phyloP scores from a whole-genome alignment of 208 protist genomes.

The Trypanosoma melophagium region DNA sequence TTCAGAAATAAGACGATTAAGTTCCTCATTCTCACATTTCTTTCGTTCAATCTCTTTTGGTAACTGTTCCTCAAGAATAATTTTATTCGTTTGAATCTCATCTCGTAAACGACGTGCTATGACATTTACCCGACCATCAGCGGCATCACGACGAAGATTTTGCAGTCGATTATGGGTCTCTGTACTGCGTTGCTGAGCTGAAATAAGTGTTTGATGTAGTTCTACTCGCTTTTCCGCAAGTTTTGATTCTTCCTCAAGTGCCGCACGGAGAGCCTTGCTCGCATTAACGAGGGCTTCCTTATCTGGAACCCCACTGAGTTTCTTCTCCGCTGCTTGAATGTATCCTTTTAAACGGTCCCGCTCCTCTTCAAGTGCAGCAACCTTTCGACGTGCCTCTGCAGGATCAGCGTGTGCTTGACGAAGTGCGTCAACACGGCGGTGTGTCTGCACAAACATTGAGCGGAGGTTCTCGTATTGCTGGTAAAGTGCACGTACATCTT shows the following conservation, averaged over 20 bases:
- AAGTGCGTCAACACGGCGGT: slow-evolving; percentile 78
- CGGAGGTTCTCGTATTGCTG: slow-evolving; percentile 85
- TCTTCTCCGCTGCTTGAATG: slow-evolving; percentile 73
- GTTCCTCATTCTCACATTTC: slow-evolving; percentile 71
- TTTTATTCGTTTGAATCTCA: slow-evolving; percentile 85
- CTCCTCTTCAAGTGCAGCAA: slow-evolving; percentile 77
- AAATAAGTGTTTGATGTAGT: slow-evolving; percentile 79
- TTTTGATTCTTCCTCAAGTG: slow-evolving; percentile 70
- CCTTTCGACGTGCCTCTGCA: slow-evolving; percentile 66
- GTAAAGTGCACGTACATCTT: slow-evolving; percentile 83
- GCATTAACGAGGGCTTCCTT: slow-evolving; percentile 80
- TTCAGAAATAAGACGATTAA: slow-evolving; percentile 78
- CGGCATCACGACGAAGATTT: slow-evolving; percentile 79
- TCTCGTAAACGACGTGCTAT: slow-evolving; percentile 86
- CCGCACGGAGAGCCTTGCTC: slow-evolving; percentile 66
- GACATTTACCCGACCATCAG: slow-evolving; percentile 74
- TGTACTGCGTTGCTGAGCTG: slow-evolving; percentile 57
- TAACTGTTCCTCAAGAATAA: slow-evolving; percentile 87
- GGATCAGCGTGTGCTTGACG: slow-evolving; percentile 74
- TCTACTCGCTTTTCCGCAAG: slow-evolving; percentile 74
- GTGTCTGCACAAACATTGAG: slow-evolving; percentile 76
- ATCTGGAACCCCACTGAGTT: slow-evolving; percentile 63
- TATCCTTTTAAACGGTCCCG: slow-evolving; percentile 65
- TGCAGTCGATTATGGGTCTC: slow-evolving; percentile 84
- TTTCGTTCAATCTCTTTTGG: slow-evolving; percentile 79